Percentiles rank a stretch among this genome's conserved stretches.
Conservation (phyloP, 495 filamentous ascomycete species). For the Aspergillus taichungensis region DNA sequence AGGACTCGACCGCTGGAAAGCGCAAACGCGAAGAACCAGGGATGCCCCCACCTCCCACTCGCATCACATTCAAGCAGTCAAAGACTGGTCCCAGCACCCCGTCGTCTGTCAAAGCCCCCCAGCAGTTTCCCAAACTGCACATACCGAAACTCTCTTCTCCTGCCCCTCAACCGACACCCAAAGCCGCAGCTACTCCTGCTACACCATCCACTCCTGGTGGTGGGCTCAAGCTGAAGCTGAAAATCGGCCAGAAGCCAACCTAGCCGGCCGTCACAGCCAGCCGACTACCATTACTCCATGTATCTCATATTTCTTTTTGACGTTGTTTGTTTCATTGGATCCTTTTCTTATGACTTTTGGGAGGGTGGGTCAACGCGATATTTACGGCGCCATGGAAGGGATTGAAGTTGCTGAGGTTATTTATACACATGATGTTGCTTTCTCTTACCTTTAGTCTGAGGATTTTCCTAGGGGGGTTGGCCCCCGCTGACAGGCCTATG, state of each 20-base stretch:
- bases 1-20: constrained; percentile 24
- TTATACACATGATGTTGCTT: too few relatives aligned
- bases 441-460: too few relatives aligned
- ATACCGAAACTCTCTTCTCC: constrained; percentile 27
- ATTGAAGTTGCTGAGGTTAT: background rate
- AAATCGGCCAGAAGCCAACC: constrained; percentile 31
- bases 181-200: constrained; percentile 14
- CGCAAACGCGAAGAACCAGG: constrained; percentile 37
- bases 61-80: constrained; percentile 40
- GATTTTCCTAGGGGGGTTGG: too few relatives aligned
- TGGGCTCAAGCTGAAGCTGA: constrained; percentile 37
- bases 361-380: constrained; percentile 7
- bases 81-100: constrained; percentile 22
- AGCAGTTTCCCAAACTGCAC: constrained; percentile 26
- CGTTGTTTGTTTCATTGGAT: constrained; percentile 10
- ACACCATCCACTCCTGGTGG: constrained; percentile 28
- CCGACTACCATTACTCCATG: constrained; percentile 1
- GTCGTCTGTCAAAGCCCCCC: constrained; percentile 9
- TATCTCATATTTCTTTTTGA: constrained; percentile 4
- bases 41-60: constrained; percentile 30
- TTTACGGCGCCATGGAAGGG: constrained; percentile 10
- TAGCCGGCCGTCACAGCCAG: constrained; percentile 3
- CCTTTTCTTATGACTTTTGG: constrained; percentile 4
- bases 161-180: constrained; percentile 10
- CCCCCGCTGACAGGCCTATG: too few relatives aligned